Percentiles rank a stretch among this genome's conserved stretches.
phyloP scores from a whole-genome alignment of 257 asterid genomes.

The Vinca minor region DNA sequence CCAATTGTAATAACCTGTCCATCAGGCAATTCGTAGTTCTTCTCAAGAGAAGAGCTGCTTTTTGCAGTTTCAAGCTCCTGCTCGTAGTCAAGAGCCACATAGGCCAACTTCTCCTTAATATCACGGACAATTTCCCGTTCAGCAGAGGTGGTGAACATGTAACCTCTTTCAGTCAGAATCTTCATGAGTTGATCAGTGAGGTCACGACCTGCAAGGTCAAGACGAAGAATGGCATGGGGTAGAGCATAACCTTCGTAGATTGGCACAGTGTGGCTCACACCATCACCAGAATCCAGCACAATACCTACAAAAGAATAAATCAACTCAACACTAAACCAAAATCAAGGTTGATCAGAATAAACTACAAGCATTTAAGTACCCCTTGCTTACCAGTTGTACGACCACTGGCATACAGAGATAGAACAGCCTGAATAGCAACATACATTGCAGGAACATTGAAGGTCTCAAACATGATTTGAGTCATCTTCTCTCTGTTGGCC shows the following conservation, averaged over 20 bases:
- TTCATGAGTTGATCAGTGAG: conserved; percentile 41
- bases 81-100: conserved; percentile 44
- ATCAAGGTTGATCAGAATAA: background rate
- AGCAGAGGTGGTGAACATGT: conserved; percentile 51
- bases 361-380: background rate
- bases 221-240: conserved; percentile 45
- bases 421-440: conserved; percentile 47
- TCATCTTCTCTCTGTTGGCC: conserved; percentile 49
- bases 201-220: conserved; percentile 48
- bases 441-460: conserved; percentile 45
- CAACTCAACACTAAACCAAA: background rate
- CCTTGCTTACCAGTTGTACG: conserved; percentile 40
- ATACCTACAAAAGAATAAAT: conserved; percentile 26
- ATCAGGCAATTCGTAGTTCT: conserved; percentile 46
- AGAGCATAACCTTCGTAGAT: conserved; percentile 45
- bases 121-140: conserved; percentile 53
- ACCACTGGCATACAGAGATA: conserved; percentile 48
- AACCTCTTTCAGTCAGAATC: conserved; percentile 44
- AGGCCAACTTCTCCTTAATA: conserved; percentile 38
- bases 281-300: conserved; percentile 50
- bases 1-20: conserved; percentile 46
- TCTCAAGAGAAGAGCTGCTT: conserved; percentile 44
- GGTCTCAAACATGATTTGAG: conserved; percentile 46
- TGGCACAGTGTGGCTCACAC: conserved; percentile 44
- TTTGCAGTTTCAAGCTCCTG: conserved; percentile 39